Evolutionary conservation across 768 basidiomycete genomes (phyloP), one percentile per base, ranked within the genome.

Genomic region (Russula foetens): DNA sequence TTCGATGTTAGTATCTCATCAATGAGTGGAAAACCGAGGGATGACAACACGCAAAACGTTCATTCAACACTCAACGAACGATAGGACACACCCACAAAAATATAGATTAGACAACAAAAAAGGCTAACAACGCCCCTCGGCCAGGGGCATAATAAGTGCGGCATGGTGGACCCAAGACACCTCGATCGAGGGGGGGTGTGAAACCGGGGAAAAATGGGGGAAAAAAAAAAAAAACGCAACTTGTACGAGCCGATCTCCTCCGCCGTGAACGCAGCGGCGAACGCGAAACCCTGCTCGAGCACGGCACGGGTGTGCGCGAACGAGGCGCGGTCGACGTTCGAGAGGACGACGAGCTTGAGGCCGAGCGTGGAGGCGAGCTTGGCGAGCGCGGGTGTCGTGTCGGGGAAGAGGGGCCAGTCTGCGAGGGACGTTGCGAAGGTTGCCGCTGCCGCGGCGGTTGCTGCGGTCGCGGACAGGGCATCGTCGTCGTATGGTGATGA

Each of bases 181-280:
- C n/a, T n/a, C 35, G 14, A 35, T 35, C 35, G 14, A 35, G 2
- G 8, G 35, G 9, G 14, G 6, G 35, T 7, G 35, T 11, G 2
- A 19, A 21, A 38, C n/a, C n/a, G n/a, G n/a, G n/a, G n/a, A n/a
- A n/a, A n/a, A n/a, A n/a, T n/a, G n/a, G n/a, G n/a, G n/a, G 7
- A 26, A 19, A 19, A 19, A 5, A 43, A 43, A 41, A 17, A 45
- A 33, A 21, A 50, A 31, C 29, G n/a, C 7, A 86, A 89, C 69
- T 90, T 90, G 72, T 89, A 90, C 38, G 81, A 81, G n/a, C 81
- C 81, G 5, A 81, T 79, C 63, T 87, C 86, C 69, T 90, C 81
- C 6, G 89, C 87, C 8, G 87, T 90, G 66, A 86, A 73, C 56
- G 88, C 74, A 53, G 83, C 75, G 28, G 82, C 79, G 71, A 90